Percentiles rank a stretch among this genome's conserved stretches.
phyloP scores from a whole-genome alignment of 2,329 filamentous ascomycete genomes.

The Alternaria sp. region DNA sequence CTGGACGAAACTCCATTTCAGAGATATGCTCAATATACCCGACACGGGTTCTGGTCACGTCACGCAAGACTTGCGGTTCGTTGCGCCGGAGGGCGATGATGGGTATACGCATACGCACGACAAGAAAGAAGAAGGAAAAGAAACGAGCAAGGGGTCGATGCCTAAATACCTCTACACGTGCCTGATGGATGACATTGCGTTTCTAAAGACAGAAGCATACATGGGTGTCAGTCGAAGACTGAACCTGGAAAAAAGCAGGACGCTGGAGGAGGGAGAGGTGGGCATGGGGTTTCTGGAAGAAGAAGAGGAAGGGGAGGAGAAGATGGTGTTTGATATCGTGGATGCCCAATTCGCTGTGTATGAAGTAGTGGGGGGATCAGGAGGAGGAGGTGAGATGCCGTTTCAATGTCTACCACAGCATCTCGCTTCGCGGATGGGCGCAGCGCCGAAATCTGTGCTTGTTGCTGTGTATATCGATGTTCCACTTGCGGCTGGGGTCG shows the following conservation, averaged over 20 bases:
- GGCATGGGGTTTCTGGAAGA: not conserved
- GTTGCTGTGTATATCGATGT: not conserved
- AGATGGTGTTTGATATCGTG: conserved; percentile 4
- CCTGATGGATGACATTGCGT: not conserved
- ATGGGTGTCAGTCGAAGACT: not conserved
- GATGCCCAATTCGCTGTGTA: conserved; percentile 3
- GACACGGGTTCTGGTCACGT: not conserved
- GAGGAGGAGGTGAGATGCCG: not conserved
- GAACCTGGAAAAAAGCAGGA: not conserved
- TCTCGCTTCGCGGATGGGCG: not conserved
- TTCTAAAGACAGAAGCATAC: not conserved
- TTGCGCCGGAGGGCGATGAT: not conserved
- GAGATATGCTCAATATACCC: conserved; percentile 20
- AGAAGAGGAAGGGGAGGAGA: not conserved
- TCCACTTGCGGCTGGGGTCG: not conserved
- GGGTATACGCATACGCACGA: not conserved
- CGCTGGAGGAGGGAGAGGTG: not conserved
- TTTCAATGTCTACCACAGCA: not conserved
- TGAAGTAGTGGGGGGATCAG: not conserved
- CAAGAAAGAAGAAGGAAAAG: not conserved
- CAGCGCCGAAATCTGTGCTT: not conserved
- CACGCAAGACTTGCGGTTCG: not conserved
- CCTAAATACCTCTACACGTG: conserved; percentile 1
- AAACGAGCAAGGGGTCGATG: not conserved
- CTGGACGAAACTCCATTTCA: conserved; percentile 30